Evolutionary conservation across 2,329 filamentous ascomycete species (phyloP).

Genomic region (Lasiodiplodia theobromae): DNA sequence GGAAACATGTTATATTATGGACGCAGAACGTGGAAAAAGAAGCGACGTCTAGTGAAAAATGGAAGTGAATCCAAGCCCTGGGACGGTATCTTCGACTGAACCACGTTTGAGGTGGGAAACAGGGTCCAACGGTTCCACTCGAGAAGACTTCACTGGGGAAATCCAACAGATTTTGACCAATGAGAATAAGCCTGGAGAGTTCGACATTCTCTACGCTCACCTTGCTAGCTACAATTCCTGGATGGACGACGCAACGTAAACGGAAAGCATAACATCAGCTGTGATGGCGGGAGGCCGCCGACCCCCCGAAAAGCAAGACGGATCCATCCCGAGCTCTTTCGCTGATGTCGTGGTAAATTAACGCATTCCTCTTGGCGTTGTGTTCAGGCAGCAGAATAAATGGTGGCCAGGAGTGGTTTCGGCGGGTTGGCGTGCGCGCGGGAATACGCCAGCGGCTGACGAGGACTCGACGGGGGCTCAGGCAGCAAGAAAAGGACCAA

Average conservation of each 20-base stretch:
- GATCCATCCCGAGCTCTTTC: neutral
- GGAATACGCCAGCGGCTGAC: constrained; percentile 2
- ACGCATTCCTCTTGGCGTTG: neutral
- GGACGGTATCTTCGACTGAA: neutral
- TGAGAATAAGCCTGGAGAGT: neutral
- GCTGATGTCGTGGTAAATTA: neutral
- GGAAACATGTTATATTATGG: neutral
- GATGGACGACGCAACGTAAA: neutral
- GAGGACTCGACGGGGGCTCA: neutral
- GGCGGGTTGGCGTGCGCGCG: neutral
- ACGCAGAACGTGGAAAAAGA: neutral
- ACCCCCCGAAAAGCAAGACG: neutral
- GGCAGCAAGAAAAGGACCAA: constrained; percentile 7
- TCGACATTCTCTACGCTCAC: no score
- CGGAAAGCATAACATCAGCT: neutral
- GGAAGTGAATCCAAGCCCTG: neutral
- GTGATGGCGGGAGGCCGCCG: neutral
- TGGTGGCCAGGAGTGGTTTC: neutral
- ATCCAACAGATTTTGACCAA: neutral
- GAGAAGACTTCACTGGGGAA: no score
- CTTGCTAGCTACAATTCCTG: no score
- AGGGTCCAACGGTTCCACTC: neutral
- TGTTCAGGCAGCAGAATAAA: constrained; percentile 22
- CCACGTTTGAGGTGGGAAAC: neutral
- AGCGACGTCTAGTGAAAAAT: neutral